Evolutionary conservation across 306 rosid genomes (phyloP).

Genomic region (Hylodesmum podocarpum): DNA sequence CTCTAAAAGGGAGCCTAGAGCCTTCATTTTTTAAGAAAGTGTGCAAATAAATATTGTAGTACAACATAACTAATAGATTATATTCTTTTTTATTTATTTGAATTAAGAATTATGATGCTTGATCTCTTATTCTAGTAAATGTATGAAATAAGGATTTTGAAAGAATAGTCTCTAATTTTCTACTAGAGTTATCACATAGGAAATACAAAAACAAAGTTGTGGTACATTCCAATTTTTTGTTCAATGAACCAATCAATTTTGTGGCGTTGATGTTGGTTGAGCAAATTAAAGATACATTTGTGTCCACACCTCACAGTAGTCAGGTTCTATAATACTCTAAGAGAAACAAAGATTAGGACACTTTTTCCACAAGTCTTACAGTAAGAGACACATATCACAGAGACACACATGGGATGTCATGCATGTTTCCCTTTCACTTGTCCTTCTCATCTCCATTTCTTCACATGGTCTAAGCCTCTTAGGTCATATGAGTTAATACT

Average conservation of each 20-base stretch:
- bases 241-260: background rate
- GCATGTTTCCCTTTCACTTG: conserved; percentile 2
- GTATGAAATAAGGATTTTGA: no score
- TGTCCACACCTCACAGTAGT: background rate
- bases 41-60: no score
- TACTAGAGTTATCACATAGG: no score
- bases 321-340: background rate
- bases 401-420: conserved; percentile 20
- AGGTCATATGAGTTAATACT: background rate
- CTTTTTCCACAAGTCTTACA: background rate
- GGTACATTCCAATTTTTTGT: conserved; percentile 12
- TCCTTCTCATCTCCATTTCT: conserved; percentile 34
- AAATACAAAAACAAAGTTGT: background rate
- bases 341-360: background rate
- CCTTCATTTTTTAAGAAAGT: background rate
- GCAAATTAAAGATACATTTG: background rate
- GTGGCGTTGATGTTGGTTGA: background rate
- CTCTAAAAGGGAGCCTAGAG: background rate
- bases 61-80: no score
- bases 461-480: conserved; percentile 35
- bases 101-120: no score
- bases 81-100: no score
- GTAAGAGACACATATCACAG: background rate
- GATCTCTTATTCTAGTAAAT: no score
- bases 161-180: no score